Evolutionary conservation across 108 stramenopile genomes (phyloP).

Genomic region (Nitzschia sp.): DNA sequence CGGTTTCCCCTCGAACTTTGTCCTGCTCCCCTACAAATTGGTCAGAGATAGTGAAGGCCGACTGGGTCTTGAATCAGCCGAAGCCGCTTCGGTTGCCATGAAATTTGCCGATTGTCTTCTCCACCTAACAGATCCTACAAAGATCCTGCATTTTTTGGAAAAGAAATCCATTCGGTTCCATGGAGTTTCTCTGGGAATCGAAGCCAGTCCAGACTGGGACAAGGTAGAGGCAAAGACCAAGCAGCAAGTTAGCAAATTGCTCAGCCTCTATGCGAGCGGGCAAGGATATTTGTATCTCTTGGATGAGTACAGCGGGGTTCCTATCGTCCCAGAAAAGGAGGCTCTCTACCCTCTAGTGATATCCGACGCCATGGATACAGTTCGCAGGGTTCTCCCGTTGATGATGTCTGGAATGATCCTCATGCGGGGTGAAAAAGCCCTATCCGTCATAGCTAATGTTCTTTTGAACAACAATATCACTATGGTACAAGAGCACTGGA

Average conservation of each 20-base stretch:
- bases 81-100: conserved; percentile 40
- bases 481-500: conserved; percentile 32
- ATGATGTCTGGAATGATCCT: conserved; percentile 58
- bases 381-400: conserved; percentile 43
- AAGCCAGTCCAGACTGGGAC: conserved; percentile 22
- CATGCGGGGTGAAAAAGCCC: conserved; percentile 52
- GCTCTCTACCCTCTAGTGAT: conserved; percentile 39
- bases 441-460: conserved; percentile 32
- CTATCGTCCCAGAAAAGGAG: conserved; percentile 27
- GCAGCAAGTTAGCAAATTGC: conserved; percentile 16
- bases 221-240: conserved; percentile 12
- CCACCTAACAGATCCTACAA: conserved; percentile 41
- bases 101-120: conserved; percentile 48
- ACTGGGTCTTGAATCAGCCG: conserved; percentile 37
- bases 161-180: conserved; percentile 30
- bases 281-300: conserved; percentile 51
- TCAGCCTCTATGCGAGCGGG: conserved; percentile 31
- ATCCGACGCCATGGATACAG: conserved; percentile 27
- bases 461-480: conserved; percentile 28
- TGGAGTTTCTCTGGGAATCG: conserved; percentile 15
- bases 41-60: conserved; percentile 28
- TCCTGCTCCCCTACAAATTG: conserved; percentile 59
- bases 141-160: conserved; percentile 36
- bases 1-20: conserved; percentile 46
- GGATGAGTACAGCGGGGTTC: conserved; percentile 51